phyloP scores from a whole-genome alignment of 768 basidiomycete species.

The Boletus speciosus region DNA sequence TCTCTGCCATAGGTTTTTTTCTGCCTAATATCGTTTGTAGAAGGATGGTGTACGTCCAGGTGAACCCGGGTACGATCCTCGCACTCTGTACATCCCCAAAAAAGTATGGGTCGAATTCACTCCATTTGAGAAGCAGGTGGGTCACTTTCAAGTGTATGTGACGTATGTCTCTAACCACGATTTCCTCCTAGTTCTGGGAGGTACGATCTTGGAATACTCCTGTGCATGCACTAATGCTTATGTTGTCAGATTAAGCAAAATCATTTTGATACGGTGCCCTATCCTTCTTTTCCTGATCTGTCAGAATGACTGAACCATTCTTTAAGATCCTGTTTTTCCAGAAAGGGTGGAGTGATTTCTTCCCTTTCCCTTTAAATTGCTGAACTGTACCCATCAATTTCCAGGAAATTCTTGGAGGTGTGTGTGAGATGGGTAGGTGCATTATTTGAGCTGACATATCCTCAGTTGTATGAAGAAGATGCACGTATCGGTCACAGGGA shows the following conservation, averaged over 20 bases:
- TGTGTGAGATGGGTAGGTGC: not conserved
- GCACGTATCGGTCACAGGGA: slow-evolving; percentile 89
- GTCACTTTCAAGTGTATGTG: not conserved
- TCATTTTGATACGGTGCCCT: slow-evolving; percentile 84
- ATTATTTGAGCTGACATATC: not conserved
- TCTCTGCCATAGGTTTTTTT: not conserved
- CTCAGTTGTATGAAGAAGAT: slow-evolving; percentile 88
- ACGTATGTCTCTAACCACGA: not conserved
- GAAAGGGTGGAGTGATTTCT: slow-evolving; percentile 65
- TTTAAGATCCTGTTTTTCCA: slow-evolving; percentile 89
- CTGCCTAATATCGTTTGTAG: slow-evolving; percentile 36
- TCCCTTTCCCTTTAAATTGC: not conserved
- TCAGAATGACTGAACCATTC: slow-evolving; percentile 16
- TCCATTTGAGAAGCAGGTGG: slow-evolving; percentile 89
- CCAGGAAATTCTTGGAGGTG: slow-evolving; percentile 79
- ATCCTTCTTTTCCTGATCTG: not conserved
- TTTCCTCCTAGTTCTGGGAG: slow-evolving; percentile 63
- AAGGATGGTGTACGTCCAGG: slow-evolving; percentile 76
- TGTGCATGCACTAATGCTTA: slow-evolving; percentile 2
- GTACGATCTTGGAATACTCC: slow-evolving; percentile 33
- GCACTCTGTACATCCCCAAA: slow-evolving; percentile 79
- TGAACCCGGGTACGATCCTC: slow-evolving; percentile 86
- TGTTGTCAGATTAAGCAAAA: slow-evolving; percentile 87
- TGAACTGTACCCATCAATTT: slow-evolving; percentile 19
- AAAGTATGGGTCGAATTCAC: slow-evolving; percentile 81